Percentiles rank a stretch among this genome's conserved stretches.
Evolutionary conservation across 73 alveolate genomes (phyloP).

Genomic region (Blepharisma stoltei): DNA sequence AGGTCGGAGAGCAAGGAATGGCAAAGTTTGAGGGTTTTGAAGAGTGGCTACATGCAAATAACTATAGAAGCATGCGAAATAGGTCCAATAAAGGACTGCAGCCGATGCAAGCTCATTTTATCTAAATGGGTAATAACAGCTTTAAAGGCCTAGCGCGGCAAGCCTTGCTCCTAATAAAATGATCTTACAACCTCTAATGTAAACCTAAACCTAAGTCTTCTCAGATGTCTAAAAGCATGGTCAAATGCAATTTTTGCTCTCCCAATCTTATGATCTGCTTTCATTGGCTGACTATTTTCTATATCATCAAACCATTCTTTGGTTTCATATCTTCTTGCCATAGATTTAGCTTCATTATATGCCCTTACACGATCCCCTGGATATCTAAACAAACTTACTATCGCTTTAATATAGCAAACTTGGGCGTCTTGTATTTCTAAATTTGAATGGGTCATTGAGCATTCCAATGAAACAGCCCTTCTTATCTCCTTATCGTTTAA

Average conservation of each 20-base stretch:
- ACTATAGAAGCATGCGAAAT: too few relatives aligned
- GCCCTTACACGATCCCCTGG: conserved; percentile 26
- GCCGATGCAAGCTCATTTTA: too few relatives aligned
- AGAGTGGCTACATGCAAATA: too few relatives aligned
- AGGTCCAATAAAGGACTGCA: too few relatives aligned
- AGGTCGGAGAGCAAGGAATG: too few relatives aligned
- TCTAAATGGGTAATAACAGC: too few relatives aligned
- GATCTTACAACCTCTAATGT: too few relatives aligned
- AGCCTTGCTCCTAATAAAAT: too few relatives aligned
- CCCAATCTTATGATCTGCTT: conserved; percentile 30
- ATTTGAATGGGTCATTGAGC: conserved; percentile 44
- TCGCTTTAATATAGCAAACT: conserved; percentile 30
- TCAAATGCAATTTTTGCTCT: conserved; percentile 44
- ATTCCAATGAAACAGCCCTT: conserved; percentile 34
- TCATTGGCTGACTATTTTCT: not conserved
- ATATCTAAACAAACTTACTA: conserved; percentile 18
- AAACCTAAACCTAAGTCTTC: too few relatives aligned
- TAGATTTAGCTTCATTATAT: not conserved
- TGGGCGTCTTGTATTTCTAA: conserved; percentile 23
- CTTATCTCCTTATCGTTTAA: conserved; percentile 27
- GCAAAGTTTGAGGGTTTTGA: too few relatives aligned
- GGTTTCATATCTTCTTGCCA: not conserved
- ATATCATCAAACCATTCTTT: conserved; percentile 14
- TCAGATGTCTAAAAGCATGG: conserved; percentile 12
- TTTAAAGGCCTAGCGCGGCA: too few relatives aligned